A percentile compares a stretch with the other conserved stretches of the same genome.
Evolutionary conservation across 2,329 filamentous ascomycete genomes (phyloP).

Genomic region (Grosmannia clavigera): DNA sequence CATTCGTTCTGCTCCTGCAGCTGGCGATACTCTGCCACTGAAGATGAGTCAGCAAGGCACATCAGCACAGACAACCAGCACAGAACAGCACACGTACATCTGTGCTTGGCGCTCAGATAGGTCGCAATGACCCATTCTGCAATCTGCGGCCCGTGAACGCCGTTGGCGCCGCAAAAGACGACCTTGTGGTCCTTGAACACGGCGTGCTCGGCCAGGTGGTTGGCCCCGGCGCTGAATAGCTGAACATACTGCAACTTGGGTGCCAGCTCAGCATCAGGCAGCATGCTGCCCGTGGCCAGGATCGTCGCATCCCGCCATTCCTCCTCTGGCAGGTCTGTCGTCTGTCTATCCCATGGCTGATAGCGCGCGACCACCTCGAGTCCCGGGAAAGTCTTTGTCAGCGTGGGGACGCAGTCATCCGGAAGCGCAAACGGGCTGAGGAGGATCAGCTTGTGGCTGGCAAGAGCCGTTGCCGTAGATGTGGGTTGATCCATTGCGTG

Average conservation of each 20-base stretch:
- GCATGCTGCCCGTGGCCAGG: constrained; percentile 14
- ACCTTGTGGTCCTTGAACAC: constrained; percentile 37
- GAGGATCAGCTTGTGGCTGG: neutral
- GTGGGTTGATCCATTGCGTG: neutral
- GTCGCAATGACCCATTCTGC: constrained; percentile 43
- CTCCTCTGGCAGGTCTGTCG: constrained; percentile 17
- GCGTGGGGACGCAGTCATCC: neutral
- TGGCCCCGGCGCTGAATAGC: constrained; percentile 40
- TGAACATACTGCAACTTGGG: constrained; percentile 40
- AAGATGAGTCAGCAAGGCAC: neutral
- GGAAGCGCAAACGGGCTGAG: neutral
- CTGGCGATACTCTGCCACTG: constrained; percentile 32
- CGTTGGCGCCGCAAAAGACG: constrained; percentile 41
- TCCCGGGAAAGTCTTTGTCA: constrained; percentile 26
- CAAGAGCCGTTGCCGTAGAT: neutral
- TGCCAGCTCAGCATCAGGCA: constrained; percentile 22
- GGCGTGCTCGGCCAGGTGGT: constrained; percentile 31
- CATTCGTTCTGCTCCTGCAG: constrained; percentile 31
- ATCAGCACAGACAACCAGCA: too few relatives aligned
- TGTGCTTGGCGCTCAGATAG: constrained; percentile 36
- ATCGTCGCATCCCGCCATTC: constrained; percentile 37
- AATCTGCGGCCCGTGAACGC: constrained; percentile 48
- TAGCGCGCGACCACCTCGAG: constrained; percentile 25
- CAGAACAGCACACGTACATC: constrained; percentile 11
- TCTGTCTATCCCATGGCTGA: constrained; percentile 11